phyloP scores from a whole-genome alignment of 2,329 filamentous ascomycete species.

The Aspergillus unguis region DNA sequence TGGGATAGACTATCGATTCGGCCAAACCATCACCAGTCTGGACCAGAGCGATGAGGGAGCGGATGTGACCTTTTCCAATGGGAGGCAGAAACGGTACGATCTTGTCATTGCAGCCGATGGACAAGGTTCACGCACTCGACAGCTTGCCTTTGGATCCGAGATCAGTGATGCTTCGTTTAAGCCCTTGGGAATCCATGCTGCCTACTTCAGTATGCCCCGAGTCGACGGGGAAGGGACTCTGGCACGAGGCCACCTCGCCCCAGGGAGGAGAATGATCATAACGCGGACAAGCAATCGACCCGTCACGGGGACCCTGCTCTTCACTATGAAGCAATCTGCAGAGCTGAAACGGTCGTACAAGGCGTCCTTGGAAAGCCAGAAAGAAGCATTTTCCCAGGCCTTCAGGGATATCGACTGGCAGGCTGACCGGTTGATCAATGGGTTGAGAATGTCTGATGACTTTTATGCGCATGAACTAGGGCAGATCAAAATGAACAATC shows the following conservation, averaged over 20 bases:
- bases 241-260: neutral
- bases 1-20: neutral
- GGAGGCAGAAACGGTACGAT: neutral
- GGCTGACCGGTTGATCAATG: neutral
- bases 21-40: neutral
- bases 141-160: neutral
- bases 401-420: neutral
- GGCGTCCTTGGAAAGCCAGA: neutral
- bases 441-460: neutral
- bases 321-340: neutral
- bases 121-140: neutral
- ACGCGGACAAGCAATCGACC: neutral
- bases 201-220: neutral
- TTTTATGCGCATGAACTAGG: neutral
- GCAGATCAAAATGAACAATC: neutral
- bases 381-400: neutral
- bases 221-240: neutral
- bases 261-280: neutral
- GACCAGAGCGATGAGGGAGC: neutral
- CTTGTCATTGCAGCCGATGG: slow-evolving; percentile 1
- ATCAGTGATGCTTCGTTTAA: neutral
- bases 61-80: neutral
- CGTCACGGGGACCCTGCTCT: neutral
- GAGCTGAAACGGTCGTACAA: neutral
- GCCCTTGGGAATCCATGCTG: neutral